Evolutionary conservation across 352 stramenopile genomes (phyloP).

Genomic region (Phytophthora melonis): DNA sequence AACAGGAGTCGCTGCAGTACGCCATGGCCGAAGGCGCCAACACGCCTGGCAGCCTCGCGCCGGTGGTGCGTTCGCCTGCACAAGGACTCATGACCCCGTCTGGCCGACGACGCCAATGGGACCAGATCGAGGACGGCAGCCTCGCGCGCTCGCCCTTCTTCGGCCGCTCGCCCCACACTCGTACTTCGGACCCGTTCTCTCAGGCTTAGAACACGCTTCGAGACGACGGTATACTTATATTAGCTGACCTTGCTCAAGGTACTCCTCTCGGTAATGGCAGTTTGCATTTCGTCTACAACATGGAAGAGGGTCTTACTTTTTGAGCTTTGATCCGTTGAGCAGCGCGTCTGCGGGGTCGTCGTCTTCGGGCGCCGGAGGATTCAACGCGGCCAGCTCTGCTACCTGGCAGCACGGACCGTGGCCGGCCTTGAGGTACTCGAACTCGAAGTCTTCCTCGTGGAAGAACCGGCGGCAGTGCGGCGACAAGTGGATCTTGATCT

Average conservation of each 20-base stretch:
- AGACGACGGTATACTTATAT: conserved; percentile 38
- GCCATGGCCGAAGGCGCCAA: conserved; percentile 63
- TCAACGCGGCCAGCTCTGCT: conserved; percentile 53
- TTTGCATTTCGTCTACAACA: conserved; percentile 46
- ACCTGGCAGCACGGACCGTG: conserved; percentile 92
- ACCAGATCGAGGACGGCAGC: conserved; percentile 58
- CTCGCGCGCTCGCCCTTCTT: conserved; percentile 42
- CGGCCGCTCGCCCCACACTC: conserved; percentile 28
- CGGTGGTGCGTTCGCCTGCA: conserved; percentile 62
- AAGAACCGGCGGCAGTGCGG: conserved; percentile 94
- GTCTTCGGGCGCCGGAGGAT: conserved; percentile 28
- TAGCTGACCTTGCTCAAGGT: conserved; percentile 22
- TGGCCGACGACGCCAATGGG: conserved; percentile 61
- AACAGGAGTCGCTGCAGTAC: conserved; percentile 52
- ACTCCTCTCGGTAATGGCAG: conserved; percentile 30
- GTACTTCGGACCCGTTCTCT: conserved; percentile 24
- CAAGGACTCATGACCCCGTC: conserved; percentile 62
- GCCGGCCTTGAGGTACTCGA: conserved; percentile 90
- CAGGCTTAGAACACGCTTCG: conserved; percentile 31
- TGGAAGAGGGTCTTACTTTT: conserved; percentile 77
- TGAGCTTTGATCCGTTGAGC: conserved; percentile 29
- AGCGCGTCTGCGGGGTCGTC: conserved; percentile 19
- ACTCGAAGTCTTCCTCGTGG: conserved; percentile 96
- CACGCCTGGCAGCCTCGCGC: conserved; percentile 55
- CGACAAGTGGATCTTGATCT: conserved; percentile 93